Evolutionary conservation across 1,139 yeast genomes (phyloP), one percentile per base, ranked within the genome.

Genomic region (Candida glucosophila): DNA sequence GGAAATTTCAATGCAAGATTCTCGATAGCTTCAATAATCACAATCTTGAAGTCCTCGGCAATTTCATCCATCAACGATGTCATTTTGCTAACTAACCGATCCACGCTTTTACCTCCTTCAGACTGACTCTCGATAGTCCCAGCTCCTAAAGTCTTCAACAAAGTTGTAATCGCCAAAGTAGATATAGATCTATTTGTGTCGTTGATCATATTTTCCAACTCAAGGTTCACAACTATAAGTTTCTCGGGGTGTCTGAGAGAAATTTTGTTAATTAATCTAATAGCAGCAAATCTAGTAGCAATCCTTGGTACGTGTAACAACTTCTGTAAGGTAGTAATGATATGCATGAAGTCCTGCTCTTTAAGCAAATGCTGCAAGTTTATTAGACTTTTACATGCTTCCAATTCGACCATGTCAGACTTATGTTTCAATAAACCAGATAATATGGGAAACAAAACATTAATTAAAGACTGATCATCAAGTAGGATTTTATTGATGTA

Each of bases 151-250:
- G 98, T 90, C 59, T 88, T 90, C 52, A 90, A 73, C 47, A 90
- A 67, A 3, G 97, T 90, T 22, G 98, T 90, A 49, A 90, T 90
- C 16, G 98, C 97, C 54, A 86, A 88, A n/a, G 98, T 90, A n/a
- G 97, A 90, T 41, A 90, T 77, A 20, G 95, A 79, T 55, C 95
- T 75, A 55, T 83, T 86, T 20, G 86, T 51, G 53, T 90, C 97
- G 49, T 80, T 79, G 42, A 92, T 85, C 49, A 90, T 69, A 20
- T 74, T 63, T 56, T 90, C 98, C 46, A 90, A 70, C 51, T 86
- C 96, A 29, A 69, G 61, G 47, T 83, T 88, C 20, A 63, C 67
- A 23, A 73, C 73, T 41, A 81, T 67, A 26, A 81, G 76, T 41
- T 73, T 73, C 41, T 81, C 88, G 9, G 97, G 95, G 40, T 76